These are phyloP conservation scores for Tulasnella sp. DNA, from an alignment of 768 basidiomycete species.

Conservation along the genomic window DNA sequence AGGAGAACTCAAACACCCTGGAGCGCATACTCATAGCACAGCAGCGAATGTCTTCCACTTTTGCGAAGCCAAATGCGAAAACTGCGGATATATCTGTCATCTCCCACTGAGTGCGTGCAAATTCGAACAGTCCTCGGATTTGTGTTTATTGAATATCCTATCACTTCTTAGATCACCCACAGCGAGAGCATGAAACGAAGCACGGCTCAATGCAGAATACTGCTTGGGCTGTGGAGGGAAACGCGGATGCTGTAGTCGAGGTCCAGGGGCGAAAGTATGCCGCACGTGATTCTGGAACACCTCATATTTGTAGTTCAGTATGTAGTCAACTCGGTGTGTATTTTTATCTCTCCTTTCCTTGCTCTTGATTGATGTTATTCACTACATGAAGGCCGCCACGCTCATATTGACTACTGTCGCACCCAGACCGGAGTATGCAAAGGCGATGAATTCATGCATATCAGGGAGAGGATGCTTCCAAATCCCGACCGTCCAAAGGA, in stretches of 20 bases:
- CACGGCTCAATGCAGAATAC: slow-evolving; percentile 52
- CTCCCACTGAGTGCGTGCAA: slow-evolving; percentile 36
- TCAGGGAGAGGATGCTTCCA: slow-evolving; percentile 33
- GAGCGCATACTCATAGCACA: slow-evolving; percentile 37
- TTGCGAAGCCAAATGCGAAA: slow-evolving; percentile 41
- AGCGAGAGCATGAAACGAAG: slow-evolving; percentile 47
- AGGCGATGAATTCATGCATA: slow-evolving; percentile 36
- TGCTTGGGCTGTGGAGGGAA: slow-evolving; percentile 43
- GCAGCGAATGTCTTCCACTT: slow-evolving; percentile 39
- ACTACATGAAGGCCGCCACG: no score
- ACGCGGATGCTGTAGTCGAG: slow-evolving; percentile 38
- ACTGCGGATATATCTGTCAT: slow-evolving; percentile 47
- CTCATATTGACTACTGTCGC: slow-evolving; percentile 45
- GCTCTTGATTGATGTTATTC: no score
- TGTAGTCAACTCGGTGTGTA: slow-evolving; percentile 9
- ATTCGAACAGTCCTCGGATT: not conserved
- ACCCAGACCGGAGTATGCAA: slow-evolving; percentile 30
- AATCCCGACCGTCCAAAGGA: slow-evolving; percentile 40
- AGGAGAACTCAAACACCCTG: slow-evolving; percentile 33
- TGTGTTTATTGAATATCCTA: not conserved
- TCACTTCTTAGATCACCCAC: slow-evolving; percentile 36
- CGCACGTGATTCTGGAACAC: slow-evolving; percentile 15
- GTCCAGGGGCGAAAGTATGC: slow-evolving; percentile 39
- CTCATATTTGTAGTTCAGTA: slow-evolving; percentile 8
- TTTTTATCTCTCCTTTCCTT: no score